A percentile compares a stretch with the other conserved stretches of the same genome.
Conservation (phyloP, 805 yeast genomes). For the Hyphopichia homilentoma region DNA sequence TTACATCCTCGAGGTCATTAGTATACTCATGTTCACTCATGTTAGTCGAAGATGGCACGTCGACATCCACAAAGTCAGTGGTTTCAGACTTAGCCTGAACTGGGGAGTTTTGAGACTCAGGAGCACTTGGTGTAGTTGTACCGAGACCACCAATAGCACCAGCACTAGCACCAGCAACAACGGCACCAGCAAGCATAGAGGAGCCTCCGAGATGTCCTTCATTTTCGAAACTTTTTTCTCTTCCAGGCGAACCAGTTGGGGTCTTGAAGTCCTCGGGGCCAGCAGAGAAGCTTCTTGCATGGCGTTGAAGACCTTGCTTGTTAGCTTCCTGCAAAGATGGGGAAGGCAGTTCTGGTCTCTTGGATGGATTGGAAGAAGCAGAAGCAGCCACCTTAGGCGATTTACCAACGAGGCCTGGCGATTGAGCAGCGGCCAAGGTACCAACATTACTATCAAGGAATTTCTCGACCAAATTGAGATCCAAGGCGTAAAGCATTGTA, state of each 20-base stretch:
- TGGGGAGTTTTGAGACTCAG: constrained; percentile 3
- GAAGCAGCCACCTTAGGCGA: constrained; percentile 9
- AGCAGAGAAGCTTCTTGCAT: constrained; percentile 34
- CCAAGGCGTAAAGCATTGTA: constrained; percentile 62
- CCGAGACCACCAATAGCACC: constrained; percentile 5
- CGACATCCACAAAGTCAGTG: constrained; percentile 28
- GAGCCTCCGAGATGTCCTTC: neutral
- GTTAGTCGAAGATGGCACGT: constrained; percentile 22
- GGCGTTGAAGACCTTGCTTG: constrained; percentile 17
- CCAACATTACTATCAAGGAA: constrained; percentile 16
- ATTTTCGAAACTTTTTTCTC: constrained; percentile 2
- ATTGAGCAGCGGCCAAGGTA: constrained; percentile 10
- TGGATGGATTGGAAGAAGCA: constrained; percentile 3
- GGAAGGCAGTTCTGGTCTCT: constrained; percentile 2
- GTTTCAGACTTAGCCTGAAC: neutral
- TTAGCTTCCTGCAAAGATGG: constrained; percentile 1
- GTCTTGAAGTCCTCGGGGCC: constrained; percentile 31
- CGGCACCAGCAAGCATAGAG: constrained; percentile 2
- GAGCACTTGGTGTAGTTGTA: constrained; percentile 18
- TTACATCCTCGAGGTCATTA: constrained; percentile 19
- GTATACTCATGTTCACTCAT: constrained; percentile 10
- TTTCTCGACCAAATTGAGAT: constrained; percentile 41
- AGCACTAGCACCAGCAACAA: constrained; percentile 4
- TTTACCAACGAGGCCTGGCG: constrained; percentile 9
- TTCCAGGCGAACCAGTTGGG: constrained; percentile 25